phyloP scores from a whole-genome alignment of 2,329 filamentous ascomycete species.

The Penicillium sp. region DNA sequence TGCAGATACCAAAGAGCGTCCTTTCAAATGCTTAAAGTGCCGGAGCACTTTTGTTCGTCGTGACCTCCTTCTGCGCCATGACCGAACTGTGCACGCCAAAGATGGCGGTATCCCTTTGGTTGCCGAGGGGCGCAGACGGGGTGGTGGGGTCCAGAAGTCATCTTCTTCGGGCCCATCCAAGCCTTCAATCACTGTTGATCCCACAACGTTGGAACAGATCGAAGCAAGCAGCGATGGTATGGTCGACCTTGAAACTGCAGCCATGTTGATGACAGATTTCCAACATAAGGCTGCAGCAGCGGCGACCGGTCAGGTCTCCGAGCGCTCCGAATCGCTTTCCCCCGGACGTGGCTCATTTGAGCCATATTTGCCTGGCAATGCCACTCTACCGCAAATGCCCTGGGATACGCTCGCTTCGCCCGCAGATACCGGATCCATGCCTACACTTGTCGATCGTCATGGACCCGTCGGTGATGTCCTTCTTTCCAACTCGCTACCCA shows the following conservation, averaged over 20 bases:
- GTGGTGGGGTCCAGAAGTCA: conserved; percentile 38
- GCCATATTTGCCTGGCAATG: conserved; percentile 69
- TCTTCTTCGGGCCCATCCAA: conserved; percentile 58
- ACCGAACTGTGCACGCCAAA: conserved; percentile 97
- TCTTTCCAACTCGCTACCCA: conserved; percentile 66
- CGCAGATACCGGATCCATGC: conserved; percentile 55
- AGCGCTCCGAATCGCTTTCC: conserved; percentile 59
- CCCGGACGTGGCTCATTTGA: conserved; percentile 64
- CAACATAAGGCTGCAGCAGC: conserved; percentile 87
- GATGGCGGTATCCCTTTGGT: conserved; percentile 91
- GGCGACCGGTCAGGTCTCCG: conserved; percentile 45
- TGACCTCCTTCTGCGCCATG: conserved; percentile 91
- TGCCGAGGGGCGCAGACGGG: conserved; percentile 78
- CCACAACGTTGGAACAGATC: conserved; percentile 83
- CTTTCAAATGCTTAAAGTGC: conserved; percentile 98
- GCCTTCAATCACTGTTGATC: conserved; percentile 72
- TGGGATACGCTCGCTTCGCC: conserved; percentile 85
- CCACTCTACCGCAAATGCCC: conserved; percentile 76
- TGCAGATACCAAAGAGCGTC: conserved; percentile 93
- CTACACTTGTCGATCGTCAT: conserved; percentile 62
- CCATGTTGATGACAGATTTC: conserved; percentile 97
- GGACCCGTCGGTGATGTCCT: conserved; percentile 55
- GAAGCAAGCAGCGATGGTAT: conserved; percentile 83
- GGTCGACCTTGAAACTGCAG: conserved; percentile 93
- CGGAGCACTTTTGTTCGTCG: conserved; percentile 96